Evolutionary conservation across 2,329 filamentous ascomycete genomes (phyloP).

Genomic region (Paracoccidioides lutzii): DNA sequence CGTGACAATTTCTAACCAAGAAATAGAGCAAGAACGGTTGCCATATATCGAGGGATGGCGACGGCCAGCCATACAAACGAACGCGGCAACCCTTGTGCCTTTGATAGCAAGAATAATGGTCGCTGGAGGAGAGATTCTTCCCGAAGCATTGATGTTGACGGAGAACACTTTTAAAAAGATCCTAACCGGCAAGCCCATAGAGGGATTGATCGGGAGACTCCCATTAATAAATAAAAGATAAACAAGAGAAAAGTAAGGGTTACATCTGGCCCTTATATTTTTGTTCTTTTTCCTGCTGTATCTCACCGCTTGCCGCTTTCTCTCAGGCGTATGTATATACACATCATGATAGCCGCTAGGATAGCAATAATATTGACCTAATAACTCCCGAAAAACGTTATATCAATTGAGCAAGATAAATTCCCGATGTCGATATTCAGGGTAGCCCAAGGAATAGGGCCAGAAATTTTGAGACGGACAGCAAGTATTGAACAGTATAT

Average conservation of each 20-base stretch:
- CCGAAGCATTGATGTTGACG: constrained; percentile 7
- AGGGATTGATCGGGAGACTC: constrained; percentile 1
- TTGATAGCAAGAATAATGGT: constrained; percentile 11
- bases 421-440: too few species aligned
- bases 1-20: not conserved
- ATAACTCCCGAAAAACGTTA: too few species aligned
- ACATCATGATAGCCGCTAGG: not conserved
- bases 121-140: constrained; percentile 11
- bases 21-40: constrained; percentile 22
- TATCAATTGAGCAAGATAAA: too few species aligned
- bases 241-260: not conserved
- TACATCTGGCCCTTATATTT: too few species aligned
- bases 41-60: constrained; percentile 26
- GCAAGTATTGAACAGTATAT: too few species aligned
- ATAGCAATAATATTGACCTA: not conserved
- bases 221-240: constrained; percentile 1
- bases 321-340: not conserved
- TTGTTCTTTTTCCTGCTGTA: not conserved
- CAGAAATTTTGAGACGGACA: too few species aligned
- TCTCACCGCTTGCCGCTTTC: not conserved
- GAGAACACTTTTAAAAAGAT: constrained; percentile 5
- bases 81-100: constrained; percentile 8
- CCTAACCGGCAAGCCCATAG: constrained; percentile 5
- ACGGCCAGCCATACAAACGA: constrained; percentile 11
- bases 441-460: too few species aligned